Conservation (phyloP, 495 filamentous ascomycete genomes). For the Penicillium malachiteum region DNA sequence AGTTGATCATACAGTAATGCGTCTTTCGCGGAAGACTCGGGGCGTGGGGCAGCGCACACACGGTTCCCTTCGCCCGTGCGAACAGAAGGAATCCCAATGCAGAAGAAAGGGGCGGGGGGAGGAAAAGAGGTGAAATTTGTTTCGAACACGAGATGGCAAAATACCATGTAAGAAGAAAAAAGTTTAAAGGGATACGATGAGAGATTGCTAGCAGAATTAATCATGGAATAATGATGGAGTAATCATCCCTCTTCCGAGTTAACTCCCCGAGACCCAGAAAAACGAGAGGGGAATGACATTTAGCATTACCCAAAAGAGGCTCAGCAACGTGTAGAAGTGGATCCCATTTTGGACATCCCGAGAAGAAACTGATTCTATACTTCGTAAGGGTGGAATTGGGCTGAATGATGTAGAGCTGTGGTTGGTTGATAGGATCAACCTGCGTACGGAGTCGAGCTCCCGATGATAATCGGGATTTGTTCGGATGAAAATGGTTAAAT, state of each 20-base stretch:
- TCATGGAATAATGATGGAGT: not conserved
- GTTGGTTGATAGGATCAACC: not conserved
- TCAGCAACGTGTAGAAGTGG: slow-evolving; percentile 1
- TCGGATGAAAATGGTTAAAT: not conserved
- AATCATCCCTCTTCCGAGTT: not conserved
- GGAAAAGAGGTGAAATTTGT: not conserved
- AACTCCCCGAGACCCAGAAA: slow-evolving; percentile 2
- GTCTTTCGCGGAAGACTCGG: not conserved
- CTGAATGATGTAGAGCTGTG: not conserved
- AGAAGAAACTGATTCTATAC: slow-evolving; percentile 1
- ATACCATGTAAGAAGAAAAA: too few relatives aligned
- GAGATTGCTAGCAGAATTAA: not conserved
- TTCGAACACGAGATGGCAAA: not conserved
- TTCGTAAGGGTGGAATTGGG: not conserved
- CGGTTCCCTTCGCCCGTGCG: not conserved
- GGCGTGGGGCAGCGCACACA: not conserved
- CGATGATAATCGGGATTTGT: not conserved
- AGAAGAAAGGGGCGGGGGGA: not conserved
- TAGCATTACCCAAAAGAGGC: not conserved
- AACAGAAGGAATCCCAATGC: not conserved
- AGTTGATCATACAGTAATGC: slow-evolving; percentile 3
- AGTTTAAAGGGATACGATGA: too few relatives aligned
- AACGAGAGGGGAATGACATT: not conserved
- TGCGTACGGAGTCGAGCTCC: not conserved
- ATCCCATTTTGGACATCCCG: not conserved